Conservation (phyloP, 2,329 filamentous ascomycete genomes). For the Metarhizium sp. region DNA sequence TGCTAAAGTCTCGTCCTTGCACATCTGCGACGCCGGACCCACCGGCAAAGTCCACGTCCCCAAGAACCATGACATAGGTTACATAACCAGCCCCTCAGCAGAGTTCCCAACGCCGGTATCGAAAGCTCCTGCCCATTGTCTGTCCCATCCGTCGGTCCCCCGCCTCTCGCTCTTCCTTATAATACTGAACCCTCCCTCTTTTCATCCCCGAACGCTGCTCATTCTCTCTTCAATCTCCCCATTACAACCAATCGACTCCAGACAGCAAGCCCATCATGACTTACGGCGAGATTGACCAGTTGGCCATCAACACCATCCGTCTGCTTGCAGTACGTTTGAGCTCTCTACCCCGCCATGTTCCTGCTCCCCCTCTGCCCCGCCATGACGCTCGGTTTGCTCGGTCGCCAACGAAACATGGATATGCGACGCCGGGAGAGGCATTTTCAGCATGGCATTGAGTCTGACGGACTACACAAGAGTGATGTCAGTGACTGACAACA, state of each 20-base stretch:
- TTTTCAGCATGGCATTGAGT: neutral
- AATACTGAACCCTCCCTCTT: conserved; percentile 18
- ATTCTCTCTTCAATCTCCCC: conserved; percentile 9
- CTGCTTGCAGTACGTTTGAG: conserved; percentile 72
- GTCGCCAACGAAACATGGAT: neutral
- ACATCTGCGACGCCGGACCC: conserved; percentile 6
- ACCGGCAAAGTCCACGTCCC: neutral
- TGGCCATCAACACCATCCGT: conserved; percentile 97
- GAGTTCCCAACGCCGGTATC: conserved; percentile 2
- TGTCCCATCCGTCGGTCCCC: conserved; percentile 1
- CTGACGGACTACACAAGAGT: conserved; percentile 1
- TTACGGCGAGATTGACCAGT: conserved; percentile 78
- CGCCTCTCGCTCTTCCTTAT: conserved; percentile 14
- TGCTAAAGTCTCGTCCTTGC: neutral
- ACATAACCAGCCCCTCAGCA: conserved; percentile 15
- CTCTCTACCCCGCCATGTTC: conserved; percentile 18
- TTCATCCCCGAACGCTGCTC: conserved; percentile 11
- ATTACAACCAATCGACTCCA: conserved; percentile 9
- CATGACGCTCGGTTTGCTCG: conserved; percentile 11
- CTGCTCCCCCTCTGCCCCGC: conserved; percentile 14
- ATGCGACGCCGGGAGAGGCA: neutral
- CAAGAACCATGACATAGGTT: conserved; percentile 18
- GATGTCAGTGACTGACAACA: neutral
- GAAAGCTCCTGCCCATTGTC: neutral
- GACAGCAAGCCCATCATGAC: conserved; percentile 56